Percentiles rank a stretch among this genome's conserved stretches.
These are phyloP conservation scores for Brassica cretica DNA, from an alignment of 345 rosid species.

Conservation along the genomic window DNA sequence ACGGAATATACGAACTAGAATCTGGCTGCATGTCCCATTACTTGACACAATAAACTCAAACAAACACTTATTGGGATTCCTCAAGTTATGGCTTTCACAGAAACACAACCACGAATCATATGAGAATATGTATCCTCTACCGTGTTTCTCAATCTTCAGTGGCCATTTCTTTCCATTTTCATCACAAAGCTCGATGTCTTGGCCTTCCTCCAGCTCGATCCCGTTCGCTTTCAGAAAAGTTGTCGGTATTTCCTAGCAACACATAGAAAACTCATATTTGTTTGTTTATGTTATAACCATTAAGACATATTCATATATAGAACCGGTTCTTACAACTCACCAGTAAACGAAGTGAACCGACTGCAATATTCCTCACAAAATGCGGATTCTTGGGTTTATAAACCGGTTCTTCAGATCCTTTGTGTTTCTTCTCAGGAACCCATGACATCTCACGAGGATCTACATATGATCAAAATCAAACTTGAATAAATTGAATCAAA, in stretches of 20 bases:
- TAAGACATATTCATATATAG: background rate
- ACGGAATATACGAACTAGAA: constrained; percentile 21
- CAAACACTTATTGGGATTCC: background rate
- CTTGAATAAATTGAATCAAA: background rate
- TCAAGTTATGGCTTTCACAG: constrained; percentile 8
- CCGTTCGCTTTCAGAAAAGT: constrained; percentile 30
- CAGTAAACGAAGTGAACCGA: background rate
- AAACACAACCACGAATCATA: constrained; percentile 12
- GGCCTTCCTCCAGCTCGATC: constrained; percentile 17
- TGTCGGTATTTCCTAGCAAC: constrained; percentile 32
- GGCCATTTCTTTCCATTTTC: constrained; percentile 38
- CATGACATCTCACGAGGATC: constrained; percentile 15
- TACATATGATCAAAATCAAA: background rate
- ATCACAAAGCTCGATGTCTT: constrained; percentile 26
- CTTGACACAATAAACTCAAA: constrained; percentile 31
- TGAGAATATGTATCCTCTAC: constrained; percentile 1
- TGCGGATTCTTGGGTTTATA: constrained; percentile 31
- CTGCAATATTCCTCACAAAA: constrained; percentile 24
- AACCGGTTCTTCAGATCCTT: constrained; percentile 4
- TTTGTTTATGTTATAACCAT: background rate
- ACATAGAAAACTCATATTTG: constrained; percentile 6
- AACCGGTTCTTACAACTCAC: constrained; percentile 12
- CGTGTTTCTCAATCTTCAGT: background rate
- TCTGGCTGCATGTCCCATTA: constrained; percentile 30
- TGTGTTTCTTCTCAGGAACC: constrained; percentile 1